Evolutionary conservation across 495 filamentous ascomycete species (phyloP).

Genomic region (Polyplosphaeria fusca): DNA sequence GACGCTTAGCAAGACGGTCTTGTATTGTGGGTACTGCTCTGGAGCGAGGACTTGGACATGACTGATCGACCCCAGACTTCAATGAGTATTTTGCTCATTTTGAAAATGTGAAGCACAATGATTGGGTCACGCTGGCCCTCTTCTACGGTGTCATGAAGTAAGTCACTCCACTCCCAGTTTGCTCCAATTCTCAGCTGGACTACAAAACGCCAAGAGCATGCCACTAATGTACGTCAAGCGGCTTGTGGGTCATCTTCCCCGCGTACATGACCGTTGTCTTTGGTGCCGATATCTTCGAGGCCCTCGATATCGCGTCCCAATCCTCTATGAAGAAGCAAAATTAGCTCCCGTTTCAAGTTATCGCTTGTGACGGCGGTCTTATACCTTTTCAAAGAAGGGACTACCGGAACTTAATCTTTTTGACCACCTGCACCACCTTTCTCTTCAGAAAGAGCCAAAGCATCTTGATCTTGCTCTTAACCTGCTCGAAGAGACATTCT

Average conservation of each 20-base stretch:
- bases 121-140: slow-evolving; percentile 49
- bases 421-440: no score
- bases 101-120: slow-evolving; percentile 76
- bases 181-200: no score
- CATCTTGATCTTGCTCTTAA: no score
- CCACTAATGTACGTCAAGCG: slow-evolving; percentile 56
- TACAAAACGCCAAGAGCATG: no score
- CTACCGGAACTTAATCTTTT: background rate
- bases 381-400: background rate
- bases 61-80: no score
- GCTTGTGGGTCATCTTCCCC: slow-evolving; percentile 74
- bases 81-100: slow-evolving; percentile 77
- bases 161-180: slow-evolving; percentile 11
- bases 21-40: slow-evolving; percentile 74
- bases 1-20: slow-evolving; percentile 82
- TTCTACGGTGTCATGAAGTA: slow-evolving; percentile 45
- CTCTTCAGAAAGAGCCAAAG: no score
- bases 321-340: slow-evolving; percentile 24
- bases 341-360: no score
- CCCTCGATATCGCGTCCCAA: slow-evolving; percentile 52
- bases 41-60: background rate
- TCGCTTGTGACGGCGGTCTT: no score
- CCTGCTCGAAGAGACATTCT: no score
- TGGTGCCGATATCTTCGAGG: slow-evolving; percentile 66
- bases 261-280: slow-evolving; percentile 66